phyloP scores from a whole-genome alignment of 768 basidiomycete genomes.

The Porpolomopsis calyptriformis region DNA sequence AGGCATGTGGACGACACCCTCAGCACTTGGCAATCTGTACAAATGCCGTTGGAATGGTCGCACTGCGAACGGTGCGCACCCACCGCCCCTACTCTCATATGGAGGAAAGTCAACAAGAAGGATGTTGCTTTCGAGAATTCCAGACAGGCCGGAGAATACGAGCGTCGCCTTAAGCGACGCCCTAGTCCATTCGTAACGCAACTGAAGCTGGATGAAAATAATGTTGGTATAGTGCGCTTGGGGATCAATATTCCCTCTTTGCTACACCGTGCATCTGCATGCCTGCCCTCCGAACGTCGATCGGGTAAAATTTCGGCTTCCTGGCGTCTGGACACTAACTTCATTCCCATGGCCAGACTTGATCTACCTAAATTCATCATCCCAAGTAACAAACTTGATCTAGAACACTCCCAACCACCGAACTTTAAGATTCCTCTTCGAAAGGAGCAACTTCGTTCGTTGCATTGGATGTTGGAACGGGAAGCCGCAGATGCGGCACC shows the following conservation, averaged over 20 bases:
- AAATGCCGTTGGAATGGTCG: slow-evolving; percentile 32
- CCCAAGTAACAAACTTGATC: slow-evolving; percentile 64
- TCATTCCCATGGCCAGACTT: slow-evolving; percentile 50
- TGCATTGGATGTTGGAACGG: slow-evolving; percentile 86
- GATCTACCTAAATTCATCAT: slow-evolving; percentile 58
- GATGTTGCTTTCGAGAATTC: slow-evolving; percentile 72
- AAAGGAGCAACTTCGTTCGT: slow-evolving; percentile 78
- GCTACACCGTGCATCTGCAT: slow-evolving; percentile 74
- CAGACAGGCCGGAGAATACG: slow-evolving; percentile 79
- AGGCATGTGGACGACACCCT: slow-evolving; percentile 61
- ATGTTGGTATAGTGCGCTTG: slow-evolving; percentile 62
- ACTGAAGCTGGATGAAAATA: slow-evolving; percentile 52
- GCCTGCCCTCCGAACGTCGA: slow-evolving; percentile 52
- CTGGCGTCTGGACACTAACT: slow-evolving; percentile 79
- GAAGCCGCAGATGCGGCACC: slow-evolving; percentile 55
- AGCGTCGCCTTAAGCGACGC: slow-evolving; percentile 76
- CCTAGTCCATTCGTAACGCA: slow-evolving; percentile 84
- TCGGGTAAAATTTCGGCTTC: slow-evolving; percentile 43
- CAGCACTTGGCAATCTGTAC: slow-evolving; percentile 54
- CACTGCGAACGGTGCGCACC: slow-evolving; percentile 81
- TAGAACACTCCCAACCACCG: slow-evolving; percentile 64
- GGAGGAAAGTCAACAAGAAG: slow-evolving; percentile 54
- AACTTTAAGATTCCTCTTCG: slow-evolving; percentile 68
- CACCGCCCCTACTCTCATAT: slow-evolving; percentile 59
- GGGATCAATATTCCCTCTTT: slow-evolving; percentile 84